Evolutionary conservation across 805 yeast genomes (phyloP).

Genomic region (Myxozyma kluyveri): DNA sequence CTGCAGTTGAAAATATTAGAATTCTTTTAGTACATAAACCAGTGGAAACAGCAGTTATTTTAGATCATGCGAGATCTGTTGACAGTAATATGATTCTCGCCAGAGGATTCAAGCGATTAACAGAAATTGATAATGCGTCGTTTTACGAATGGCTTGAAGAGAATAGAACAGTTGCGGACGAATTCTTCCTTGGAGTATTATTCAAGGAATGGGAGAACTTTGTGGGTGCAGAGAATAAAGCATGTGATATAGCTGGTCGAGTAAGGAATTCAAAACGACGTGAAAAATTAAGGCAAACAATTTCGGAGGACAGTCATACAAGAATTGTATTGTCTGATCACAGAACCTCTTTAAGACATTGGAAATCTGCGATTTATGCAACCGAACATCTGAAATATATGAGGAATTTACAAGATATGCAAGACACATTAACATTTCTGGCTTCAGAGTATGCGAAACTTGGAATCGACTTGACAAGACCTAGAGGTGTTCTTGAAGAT

Average conservation of each 20-base stretch:
- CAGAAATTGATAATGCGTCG: slow-evolving; percentile 22
- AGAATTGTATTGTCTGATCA: slow-evolving; percentile 18
- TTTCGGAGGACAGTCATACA: slow-evolving; percentile 15
- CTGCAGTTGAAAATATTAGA: slow-evolving; percentile 27
- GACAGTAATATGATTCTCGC: slow-evolving; percentile 18
- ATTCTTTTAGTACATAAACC: slow-evolving; percentile 28
- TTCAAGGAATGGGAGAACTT: slow-evolving; percentile 28
- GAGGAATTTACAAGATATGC: slow-evolving; percentile 61
- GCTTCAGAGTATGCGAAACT: slow-evolving; percentile 49
- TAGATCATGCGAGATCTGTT: slow-evolving; percentile 23
- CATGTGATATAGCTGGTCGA: slow-evolving; percentile 17
- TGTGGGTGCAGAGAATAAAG: slow-evolving; percentile 20
- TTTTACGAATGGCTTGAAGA: slow-evolving; percentile 22
- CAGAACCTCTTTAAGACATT: slow-evolving; percentile 25
- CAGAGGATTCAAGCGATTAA: slow-evolving; percentile 20
- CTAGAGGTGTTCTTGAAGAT: slow-evolving; percentile 30
- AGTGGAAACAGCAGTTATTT: slow-evolving; percentile 21
- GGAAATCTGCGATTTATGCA: slow-evolving; percentile 33
- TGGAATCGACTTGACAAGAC: slow-evolving; percentile 45
- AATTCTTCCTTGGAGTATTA: slow-evolving; percentile 20
- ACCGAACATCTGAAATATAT: slow-evolving; percentile 44
- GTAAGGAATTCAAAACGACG: slow-evolving; percentile 15
- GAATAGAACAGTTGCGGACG: slow-evolving; percentile 21
- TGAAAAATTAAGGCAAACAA: slow-evolving; percentile 16
- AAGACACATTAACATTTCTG: slow-evolving; percentile 55